Conservation (phyloP, 2,329 filamentous ascomycete species). For the Lachnellula occidentalis region DNA sequence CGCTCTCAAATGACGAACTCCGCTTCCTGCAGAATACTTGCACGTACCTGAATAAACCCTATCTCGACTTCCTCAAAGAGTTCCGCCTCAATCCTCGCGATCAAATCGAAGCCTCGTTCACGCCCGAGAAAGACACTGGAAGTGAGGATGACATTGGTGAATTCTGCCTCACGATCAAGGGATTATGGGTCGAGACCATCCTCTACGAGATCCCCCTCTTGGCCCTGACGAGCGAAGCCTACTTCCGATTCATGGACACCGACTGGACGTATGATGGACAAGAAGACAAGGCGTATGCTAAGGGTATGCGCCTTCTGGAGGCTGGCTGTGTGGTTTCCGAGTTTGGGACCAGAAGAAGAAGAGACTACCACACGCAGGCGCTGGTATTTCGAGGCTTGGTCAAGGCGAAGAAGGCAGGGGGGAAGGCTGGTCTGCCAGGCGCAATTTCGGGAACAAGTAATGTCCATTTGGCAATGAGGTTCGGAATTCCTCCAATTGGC, state of each 20-base stretch:
- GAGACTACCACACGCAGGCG: slow-evolving; percentile 93
- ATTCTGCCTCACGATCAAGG: slow-evolving; percentile 69
- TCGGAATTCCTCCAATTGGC: slow-evolving; percentile 76
- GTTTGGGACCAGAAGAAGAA: slow-evolving; percentile 81
- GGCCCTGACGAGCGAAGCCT: slow-evolving; percentile 88
- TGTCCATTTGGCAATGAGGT: slow-evolving; percentile 93
- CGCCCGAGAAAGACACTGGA: slow-evolving; percentile 50
- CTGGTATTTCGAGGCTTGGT: slow-evolving; percentile 84
- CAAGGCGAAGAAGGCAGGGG: slow-evolving; percentile 67
- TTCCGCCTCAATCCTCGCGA: slow-evolving; percentile 78
- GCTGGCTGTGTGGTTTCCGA: slow-evolving; percentile 87
- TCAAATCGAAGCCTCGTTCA: slow-evolving; percentile 62
- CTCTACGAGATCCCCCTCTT: slow-evolving; percentile 95
- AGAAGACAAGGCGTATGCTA: slow-evolving; percentile 75
- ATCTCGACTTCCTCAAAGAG: slow-evolving; percentile 73
- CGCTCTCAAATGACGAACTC: slow-evolving; percentile 72
- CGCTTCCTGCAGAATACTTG: slow-evolving; percentile 73
- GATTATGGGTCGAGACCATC: slow-evolving; percentile 90
- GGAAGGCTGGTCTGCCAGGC: slow-evolving; percentile 59
- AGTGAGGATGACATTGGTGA: slow-evolving; percentile 65
- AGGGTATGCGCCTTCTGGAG: slow-evolving; percentile 72
- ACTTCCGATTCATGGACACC: slow-evolving; percentile 92
- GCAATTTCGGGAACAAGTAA: slow-evolving; percentile 88
- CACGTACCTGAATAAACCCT: slow-evolving; percentile 70
- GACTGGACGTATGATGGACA: slow-evolving; percentile 90